Percentiles rank a stretch among this genome's conserved stretches.
Evolutionary conservation across 139 green algal species (phyloP).

Genomic region (Mesotaenium endlicherianum): DNA sequence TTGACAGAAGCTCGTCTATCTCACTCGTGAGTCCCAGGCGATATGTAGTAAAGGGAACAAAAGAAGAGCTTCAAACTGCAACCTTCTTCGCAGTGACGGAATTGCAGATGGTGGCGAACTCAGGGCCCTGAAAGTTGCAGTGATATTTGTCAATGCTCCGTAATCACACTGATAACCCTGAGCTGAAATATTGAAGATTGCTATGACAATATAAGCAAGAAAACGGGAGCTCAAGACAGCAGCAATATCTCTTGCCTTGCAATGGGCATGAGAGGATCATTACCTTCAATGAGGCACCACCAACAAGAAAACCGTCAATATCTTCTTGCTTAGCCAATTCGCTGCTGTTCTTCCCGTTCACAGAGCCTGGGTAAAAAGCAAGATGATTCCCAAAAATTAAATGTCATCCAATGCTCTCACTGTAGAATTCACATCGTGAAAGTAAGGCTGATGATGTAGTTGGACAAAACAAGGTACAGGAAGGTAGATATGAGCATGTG

Average conservation of each 20-base stretch:
- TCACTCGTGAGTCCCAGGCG: too few species aligned
- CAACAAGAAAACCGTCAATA: conserved; percentile 57
- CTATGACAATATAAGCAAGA: not conserved
- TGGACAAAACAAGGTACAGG: too few species aligned
- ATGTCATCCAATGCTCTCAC: too few species aligned
- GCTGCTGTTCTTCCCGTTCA: conserved; percentile 83
- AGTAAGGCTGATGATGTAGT: too few species aligned
- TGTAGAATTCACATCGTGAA: too few species aligned
- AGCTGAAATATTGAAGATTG: not conserved
- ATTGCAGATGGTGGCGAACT: conserved; percentile 37
- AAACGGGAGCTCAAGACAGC: not conserved
- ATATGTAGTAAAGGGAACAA: too few species aligned
- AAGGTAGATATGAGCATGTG: too few species aligned
- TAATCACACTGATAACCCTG: not conserved
- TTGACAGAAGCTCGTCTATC: too few species aligned
- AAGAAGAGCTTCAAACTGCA: conserved; percentile 17
- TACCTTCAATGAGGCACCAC: conserved; percentile 52
- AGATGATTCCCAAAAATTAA: too few species aligned
- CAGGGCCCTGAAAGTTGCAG: conserved; percentile 12
- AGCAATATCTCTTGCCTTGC: too few species aligned
- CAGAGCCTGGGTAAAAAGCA: conserved; percentile 54
- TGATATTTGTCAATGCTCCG: not conserved
- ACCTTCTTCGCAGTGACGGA: conserved; percentile 26
- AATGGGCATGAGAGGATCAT: not conserved
- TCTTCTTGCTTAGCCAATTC: conserved; percentile 68